Percentiles rank a stretch among this genome's conserved stretches.
Evolutionary conservation across 2,329 filamentous ascomycete genomes (phyloP).

Genomic region (Neonectria punicea): DNA sequence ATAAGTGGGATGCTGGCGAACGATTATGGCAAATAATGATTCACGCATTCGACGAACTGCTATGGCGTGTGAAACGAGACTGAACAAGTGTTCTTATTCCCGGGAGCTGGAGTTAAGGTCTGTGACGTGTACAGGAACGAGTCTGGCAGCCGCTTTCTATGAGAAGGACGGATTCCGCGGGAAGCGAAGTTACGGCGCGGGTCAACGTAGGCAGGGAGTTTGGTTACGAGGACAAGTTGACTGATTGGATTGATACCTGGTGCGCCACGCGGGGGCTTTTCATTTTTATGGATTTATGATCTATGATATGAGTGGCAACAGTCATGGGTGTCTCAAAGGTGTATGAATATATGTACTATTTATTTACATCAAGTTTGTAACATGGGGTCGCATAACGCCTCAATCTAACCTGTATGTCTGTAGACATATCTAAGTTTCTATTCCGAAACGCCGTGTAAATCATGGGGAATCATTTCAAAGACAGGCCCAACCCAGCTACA

Average conservation of each 20-base stretch:
- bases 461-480: background rate
- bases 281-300: background rate
- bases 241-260: background rate
- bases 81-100: no score
- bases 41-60: background rate
- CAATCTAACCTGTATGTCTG: background rate
- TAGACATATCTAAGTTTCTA: no score
- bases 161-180: background rate
- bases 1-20: slow-evolving; percentile 26
- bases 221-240: background rate
- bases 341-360: background rate
- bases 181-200: background rate
- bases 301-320: background rate
- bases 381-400: background rate
- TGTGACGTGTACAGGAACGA: background rate
- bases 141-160: background rate
- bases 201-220: no score
- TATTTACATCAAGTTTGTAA: background rate
- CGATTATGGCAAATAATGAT: background rate
- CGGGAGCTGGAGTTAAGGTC: background rate
- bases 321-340: no score
- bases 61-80: background rate
- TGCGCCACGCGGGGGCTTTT: no score
- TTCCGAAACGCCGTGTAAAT: background rate
- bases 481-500: no score